Conservation (phyloP, 768 basidiomycete genomes). For the Pleurotus eryngii region DNA sequence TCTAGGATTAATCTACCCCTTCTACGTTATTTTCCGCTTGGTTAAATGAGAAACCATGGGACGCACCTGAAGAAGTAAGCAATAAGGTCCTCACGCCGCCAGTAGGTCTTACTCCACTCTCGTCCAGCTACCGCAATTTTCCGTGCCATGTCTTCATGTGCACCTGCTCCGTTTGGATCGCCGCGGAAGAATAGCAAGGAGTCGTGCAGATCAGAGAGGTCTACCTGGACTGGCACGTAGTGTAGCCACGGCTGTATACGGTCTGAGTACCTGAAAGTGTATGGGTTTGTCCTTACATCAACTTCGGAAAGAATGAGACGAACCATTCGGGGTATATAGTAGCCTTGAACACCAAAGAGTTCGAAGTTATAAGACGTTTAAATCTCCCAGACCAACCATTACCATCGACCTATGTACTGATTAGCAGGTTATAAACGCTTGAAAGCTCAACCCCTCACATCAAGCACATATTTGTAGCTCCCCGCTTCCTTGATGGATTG, state of each 20-base stretch:
- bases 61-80: slow-evolving; percentile 42
- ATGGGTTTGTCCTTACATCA: not conserved
- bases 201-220: slow-evolving; percentile 68
- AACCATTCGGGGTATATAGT: slow-evolving; percentile 77
- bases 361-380: slow-evolving; percentile 59
- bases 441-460: slow-evolving; percentile 33
- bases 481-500: slow-evolving; percentile 49
- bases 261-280: slow-evolving; percentile 43
- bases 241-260: slow-evolving; percentile 69
- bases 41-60: not conserved
- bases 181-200: slow-evolving; percentile 73
- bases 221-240: slow-evolving; percentile 67
- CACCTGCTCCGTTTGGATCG: slow-evolving; percentile 48
- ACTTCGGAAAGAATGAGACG: slow-evolving; percentile 7
- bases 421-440: not conserved
- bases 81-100: slow-evolving; percentile 44
- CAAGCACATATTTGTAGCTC: slow-evolving; percentile 58
- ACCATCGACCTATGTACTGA: slow-evolving; percentile 44
- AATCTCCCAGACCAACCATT: slow-evolving; percentile 73
- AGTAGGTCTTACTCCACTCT: slow-evolving; percentile 41
- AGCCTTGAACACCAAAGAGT: slow-evolving; percentile 63
- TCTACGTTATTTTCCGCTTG: not conserved
- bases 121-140: slow-evolving; percentile 48
- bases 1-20: slow-evolving; percentile 37
- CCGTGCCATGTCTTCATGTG: slow-evolving; percentile 56